Evolutionary conservation across 2,329 filamentous ascomycete species (phyloP).

Genomic region (Nemania diffusa): DNA sequence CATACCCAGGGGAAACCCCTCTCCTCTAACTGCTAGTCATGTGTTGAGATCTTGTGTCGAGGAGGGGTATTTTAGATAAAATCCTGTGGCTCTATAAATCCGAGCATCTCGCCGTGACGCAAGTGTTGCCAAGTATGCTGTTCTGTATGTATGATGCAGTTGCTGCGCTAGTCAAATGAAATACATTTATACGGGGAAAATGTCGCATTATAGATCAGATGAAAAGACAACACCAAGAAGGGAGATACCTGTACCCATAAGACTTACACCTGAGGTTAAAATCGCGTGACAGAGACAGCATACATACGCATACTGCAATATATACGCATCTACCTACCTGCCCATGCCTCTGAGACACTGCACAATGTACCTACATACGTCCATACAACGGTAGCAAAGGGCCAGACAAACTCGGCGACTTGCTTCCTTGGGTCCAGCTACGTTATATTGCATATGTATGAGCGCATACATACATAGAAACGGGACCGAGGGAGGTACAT

Average conservation of each 20-base stretch:
- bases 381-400: constrained; percentile 1
- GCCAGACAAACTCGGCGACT: constrained; percentile 1
- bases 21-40: constrained; percentile 7
- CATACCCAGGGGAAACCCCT: constrained; percentile 15
- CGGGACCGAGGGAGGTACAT: constrained; percentile 11
- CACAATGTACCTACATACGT: constrained; percentile 22
- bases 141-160: not conserved
- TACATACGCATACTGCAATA: not conserved
- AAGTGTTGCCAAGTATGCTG: constrained; percentile 1
- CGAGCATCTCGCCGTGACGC: constrained; percentile 8
- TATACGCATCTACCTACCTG: not conserved
- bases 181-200: not conserved
- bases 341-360: not conserved
- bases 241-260: not conserved
- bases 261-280: not conserved
- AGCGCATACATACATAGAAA: constrained; percentile 13
- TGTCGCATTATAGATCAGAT: not conserved
- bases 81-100: constrained; percentile 11
- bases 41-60: constrained; percentile 14
- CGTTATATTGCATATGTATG: constrained; percentile 24
- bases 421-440: constrained; percentile 17
- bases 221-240: not conserved
- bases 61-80: constrained; percentile 7
- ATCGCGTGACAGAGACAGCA: constrained; percentile 27
- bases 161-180: not conserved